Conservation (phyloP, 176 grass and related monocot genomes). For the Carex parvula region DNA sequence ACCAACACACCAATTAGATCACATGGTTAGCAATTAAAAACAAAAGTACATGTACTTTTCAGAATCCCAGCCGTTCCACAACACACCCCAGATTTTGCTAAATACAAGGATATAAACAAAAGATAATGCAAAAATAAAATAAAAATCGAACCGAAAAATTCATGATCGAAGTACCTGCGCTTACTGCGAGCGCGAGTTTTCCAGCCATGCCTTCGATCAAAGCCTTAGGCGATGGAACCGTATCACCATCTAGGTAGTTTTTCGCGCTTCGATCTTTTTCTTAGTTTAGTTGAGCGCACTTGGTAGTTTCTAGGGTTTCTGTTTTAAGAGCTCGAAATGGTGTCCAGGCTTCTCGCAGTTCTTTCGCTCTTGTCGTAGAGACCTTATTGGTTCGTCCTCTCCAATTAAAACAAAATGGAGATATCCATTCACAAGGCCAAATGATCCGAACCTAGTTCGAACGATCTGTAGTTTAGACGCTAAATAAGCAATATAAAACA, state of each 20-base stretch:
- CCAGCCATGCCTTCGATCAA: slow-evolving; percentile 27
- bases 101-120: background rate
- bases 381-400: background rate
- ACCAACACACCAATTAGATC: background rate
- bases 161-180: slow-evolving; percentile 17
- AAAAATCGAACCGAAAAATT: background rate
- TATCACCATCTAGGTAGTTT: slow-evolving; percentile 5
- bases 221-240: background rate
- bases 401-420: background rate
- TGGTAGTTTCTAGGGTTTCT: slow-evolving; percentile 15
- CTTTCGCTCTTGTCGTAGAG: background rate
- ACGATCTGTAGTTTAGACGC: no score
- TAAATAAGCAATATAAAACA: no score
- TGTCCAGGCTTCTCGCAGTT: background rate
- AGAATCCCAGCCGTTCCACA: background rate
- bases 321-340: background rate
- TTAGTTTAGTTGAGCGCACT: slow-evolving; percentile 18
- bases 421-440: background rate
- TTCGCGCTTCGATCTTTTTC: slow-evolving; percentile 12
- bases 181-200: slow-evolving; percentile 21
- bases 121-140: background rate
- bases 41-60: background rate
- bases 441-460: background rate
- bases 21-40: background rate
- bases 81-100: background rate